Percentiles rank a stretch among this genome's conserved stretches.
phyloP scores from a whole-genome alignment of 148 eudicot species.

The Fagopyrum homotropicum region DNA sequence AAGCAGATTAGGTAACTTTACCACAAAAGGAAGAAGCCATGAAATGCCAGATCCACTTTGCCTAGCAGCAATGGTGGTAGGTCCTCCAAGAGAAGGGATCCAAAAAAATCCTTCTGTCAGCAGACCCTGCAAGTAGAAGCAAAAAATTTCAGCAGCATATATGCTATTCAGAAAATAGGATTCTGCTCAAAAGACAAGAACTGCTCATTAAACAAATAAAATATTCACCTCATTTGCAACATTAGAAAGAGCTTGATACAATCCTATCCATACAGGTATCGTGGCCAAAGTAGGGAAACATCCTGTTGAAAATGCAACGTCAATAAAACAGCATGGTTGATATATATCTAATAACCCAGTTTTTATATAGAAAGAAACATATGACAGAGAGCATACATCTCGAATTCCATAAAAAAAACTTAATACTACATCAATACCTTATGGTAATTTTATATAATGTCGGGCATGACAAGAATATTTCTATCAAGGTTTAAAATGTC shows the following conservation, averaged over 20 bases:
- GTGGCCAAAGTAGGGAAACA: constrained; percentile 98
- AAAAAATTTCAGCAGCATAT: constrained; percentile 16
- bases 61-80: constrained; percentile 96
- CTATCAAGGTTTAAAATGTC: neutral
- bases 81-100: constrained; percentile 99
- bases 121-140: constrained; percentile 53
- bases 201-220: neutral
- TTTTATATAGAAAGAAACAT: neutral
- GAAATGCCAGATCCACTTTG: constrained; percentile 97
- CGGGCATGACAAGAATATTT: neutral
- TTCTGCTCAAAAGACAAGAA: neutral
- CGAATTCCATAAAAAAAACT: neutral
- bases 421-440: neutral
- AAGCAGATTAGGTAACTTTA: constrained; percentile 22
- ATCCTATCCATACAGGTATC: constrained; percentile 97
- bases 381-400: neutral
- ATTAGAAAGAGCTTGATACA: constrained; percentile 99
- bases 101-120: constrained; percentile 97
- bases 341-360: neutral
- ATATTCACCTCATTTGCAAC: constrained; percentile 90
- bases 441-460: neutral
- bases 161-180: neutral
- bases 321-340: neutral
- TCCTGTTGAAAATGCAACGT: constrained; percentile 37
- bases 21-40: constrained; percentile 99